phyloP scores from a whole-genome alignment of 2,329 filamentous ascomycete species.

The Allantophomopsis lycopodina region DNA sequence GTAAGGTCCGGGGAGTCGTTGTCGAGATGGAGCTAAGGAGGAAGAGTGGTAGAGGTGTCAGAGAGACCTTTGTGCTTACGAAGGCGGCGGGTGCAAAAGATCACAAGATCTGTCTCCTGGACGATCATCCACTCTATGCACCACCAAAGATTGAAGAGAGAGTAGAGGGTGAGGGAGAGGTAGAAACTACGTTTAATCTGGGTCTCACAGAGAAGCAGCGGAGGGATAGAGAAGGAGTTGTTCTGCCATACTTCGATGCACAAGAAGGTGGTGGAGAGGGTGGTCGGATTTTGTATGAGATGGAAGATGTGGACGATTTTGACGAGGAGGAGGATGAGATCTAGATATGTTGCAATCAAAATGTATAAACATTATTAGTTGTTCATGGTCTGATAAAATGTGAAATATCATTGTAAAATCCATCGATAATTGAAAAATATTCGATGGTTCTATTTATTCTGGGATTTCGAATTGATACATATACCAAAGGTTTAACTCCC shows the following conservation, averaged over 20 bases:
- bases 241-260: conserved; percentile 92
- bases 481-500: too few species aligned
- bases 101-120: conserved; percentile 47
- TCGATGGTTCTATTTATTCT: too few species aligned
- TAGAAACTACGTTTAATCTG: conserved; percentile 71
- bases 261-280: conserved; percentile 78
- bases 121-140: conserved; percentile 63
- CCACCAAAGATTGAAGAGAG: conserved; percentile 25
- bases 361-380: too few species aligned
- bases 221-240: conserved; percentile 72
- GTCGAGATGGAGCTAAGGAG: conserved; percentile 78
- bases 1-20: conserved; percentile 38
- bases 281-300: conserved; percentile 89
- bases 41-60: conserved; percentile 65
- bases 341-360: conserved; percentile 1
- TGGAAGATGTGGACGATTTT: conserved; percentile 90
- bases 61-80: conserved; percentile 47
- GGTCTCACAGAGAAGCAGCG: conserved; percentile 85
- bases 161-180: conserved; percentile 23
- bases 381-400: too few species aligned
- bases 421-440: too few species aligned
- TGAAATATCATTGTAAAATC: too few species aligned
- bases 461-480: too few species aligned
- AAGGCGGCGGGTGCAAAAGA: conserved; percentile 22
- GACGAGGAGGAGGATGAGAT: conserved; percentile 66